A percentile compares a stretch with the other conserved stretches of the same genome.
Conservation (phyloP, 2,329 filamentous ascomycete genomes). For the Didymella segeticola region DNA sequence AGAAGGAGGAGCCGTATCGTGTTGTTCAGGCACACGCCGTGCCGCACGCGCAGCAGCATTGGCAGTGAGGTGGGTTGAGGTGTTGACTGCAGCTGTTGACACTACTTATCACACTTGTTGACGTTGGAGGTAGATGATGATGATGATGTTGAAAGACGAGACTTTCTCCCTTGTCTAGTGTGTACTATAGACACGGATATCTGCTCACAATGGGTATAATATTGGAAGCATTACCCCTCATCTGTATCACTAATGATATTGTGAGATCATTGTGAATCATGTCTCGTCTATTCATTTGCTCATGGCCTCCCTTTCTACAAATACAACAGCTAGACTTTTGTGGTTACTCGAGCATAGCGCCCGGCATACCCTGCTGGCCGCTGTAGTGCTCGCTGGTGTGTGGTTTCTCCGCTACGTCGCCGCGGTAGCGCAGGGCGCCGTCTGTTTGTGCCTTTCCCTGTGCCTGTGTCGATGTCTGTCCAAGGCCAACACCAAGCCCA, state of each 20-base stretch:
- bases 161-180: too few species aligned
- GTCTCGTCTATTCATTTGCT: background rate
- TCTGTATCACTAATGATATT: too few species aligned
- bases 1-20: background rate
- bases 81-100: background rate
- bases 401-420: slow-evolving; percentile 21
- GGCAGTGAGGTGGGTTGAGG: too few species aligned
- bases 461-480: too few species aligned
- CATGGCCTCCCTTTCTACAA: background rate
- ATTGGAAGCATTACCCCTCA: too few species aligned
- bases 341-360: slow-evolving; percentile 34
- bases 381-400: slow-evolving; percentile 28
- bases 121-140: too few species aligned
- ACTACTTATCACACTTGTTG: too few species aligned
- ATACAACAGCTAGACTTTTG: slow-evolving; percentile 2
- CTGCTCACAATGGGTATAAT: too few species aligned
- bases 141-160: too few species aligned
- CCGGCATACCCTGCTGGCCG: slow-evolving; percentile 40
- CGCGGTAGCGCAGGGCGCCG: slow-evolving; percentile 39
- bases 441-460: too few species aligned
- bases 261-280: background rate
- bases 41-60: background rate
- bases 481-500: too few species aligned
- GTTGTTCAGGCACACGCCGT: background rate
- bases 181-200: too few species aligned